Evolutionary conservation across 1,284 basidiomycete genomes (phyloP), one percentile per base, ranked within the genome.

Genomic region (Ganoderma lucidum): DNA sequence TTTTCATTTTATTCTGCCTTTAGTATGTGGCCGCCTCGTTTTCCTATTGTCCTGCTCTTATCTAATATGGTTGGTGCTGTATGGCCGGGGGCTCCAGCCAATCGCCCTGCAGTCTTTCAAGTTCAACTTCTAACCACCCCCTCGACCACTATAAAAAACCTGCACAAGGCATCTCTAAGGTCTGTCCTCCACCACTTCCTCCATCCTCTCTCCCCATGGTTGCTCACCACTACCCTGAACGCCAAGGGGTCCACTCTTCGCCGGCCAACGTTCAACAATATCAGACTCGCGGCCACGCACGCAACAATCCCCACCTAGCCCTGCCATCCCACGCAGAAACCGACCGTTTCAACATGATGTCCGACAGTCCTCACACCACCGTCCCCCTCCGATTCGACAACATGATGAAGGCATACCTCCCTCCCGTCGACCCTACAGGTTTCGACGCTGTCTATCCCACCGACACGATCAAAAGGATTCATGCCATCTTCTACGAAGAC

Each of bases 391-490:
- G 9, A 0, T 37, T 59, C 17, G 56, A 59, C 12, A 35, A 39
- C 32, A 35, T 59, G 56, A 59, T 59, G 56, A 59, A 59, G 56
- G 17, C 32, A 9, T 59, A 37, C 35, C 56, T 59, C 56, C 56
- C 56, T n/a, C 17, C 35, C n/a, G 9, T 59, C 56, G 53, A 55
- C 53, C n/a, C 28, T 6, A 19, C 6, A 4, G 56, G 35, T 6
- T 59, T 59, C 10, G 19, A 59, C n/a, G 35, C 32, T 5, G 35
- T 32, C 17, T 59, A 35, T 17, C 19, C 56, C 35, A 10, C 14
- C 9, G 19, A 59, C 17, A 39, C 15, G 56, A 37, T 59, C 32
- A 0, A 6, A 3, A n/a, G 3, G 35, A 59, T 59, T 9, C 19
- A 35, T 19, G 10, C 1, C 35, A 9, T 35, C 17, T 59, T 59